Conservation (phyloP, 225 moss, liverwort and hornwort genomes). For the Physcomitrellopsis africana region DNA sequence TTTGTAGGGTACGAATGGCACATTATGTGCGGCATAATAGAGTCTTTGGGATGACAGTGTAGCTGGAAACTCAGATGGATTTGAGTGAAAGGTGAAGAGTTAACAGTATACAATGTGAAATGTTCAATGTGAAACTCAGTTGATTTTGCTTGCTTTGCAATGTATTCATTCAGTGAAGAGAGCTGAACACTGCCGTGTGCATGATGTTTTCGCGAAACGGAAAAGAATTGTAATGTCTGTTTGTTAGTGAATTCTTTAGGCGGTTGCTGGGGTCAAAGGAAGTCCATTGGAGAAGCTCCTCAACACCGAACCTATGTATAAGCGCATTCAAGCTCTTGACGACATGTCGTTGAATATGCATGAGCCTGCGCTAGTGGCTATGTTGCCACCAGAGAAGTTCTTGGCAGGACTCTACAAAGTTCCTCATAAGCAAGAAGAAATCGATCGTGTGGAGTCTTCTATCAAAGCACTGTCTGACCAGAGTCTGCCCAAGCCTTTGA, state of each 20-base stretch:
- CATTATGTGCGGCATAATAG: neutral
- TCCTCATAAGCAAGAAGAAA: constrained; percentile 29
- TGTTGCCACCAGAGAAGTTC: constrained; percentile 34
- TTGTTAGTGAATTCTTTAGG: constrained; percentile 35
- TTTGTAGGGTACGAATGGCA: neutral
- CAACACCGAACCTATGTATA: constrained; percentile 51
- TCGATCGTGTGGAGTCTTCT: constrained; percentile 22
- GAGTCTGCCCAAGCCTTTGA: neutral
- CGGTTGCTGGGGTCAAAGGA: constrained; percentile 55
- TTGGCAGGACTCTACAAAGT: constrained; percentile 20
- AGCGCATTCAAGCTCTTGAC: constrained; percentile 51
- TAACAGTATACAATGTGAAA: no score
- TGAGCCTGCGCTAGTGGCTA: constrained; percentile 21
- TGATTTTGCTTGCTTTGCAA: neutral
- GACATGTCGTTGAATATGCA: constrained; percentile 25
- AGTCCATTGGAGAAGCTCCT: constrained; percentile 53
- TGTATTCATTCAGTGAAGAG: constrained; percentile 6
- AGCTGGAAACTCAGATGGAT: no score
- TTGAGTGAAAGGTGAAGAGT: no score
- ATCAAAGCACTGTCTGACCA: constrained; percentile 16
- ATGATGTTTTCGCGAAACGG: neutral
- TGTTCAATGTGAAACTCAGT: neutral
- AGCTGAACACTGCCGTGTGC: constrained; percentile 1
- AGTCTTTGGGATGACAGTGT: no score
- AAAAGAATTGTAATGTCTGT: neutral